Evolutionary conservation across 306 rosid species (phyloP), one percentile per base, ranked within the genome.

Genomic region (Adenanthera pavonina): DNA sequence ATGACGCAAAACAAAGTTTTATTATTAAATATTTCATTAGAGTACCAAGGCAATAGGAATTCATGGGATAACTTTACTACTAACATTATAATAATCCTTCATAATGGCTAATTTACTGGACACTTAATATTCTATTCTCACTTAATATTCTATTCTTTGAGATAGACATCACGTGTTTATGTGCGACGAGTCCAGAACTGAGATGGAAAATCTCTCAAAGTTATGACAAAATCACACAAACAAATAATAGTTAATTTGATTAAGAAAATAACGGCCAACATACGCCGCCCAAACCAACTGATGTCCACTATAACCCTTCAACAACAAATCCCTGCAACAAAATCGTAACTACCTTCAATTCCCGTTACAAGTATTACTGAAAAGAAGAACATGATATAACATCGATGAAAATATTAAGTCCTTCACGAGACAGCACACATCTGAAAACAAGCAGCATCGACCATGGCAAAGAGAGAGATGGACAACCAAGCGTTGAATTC

Each of bases 251-350:
- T 41, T 36, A 74, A 61, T n/a, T 11, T 73, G 77, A 86, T 3
- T 16, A 79, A 73, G 81, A 81, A 76, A 72, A 46, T 44, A 80
- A 78, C 14, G 47, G 65, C 11, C 17, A 71, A 86, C 97, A 13
- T 90, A 95, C 99, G 64, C 99, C 92, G 84, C 99, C 99, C 81
- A 95, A 87, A 64, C 99, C 99, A 74, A 97, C 99, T 19, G 97
- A 89, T 56, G 97, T 95, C 88, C 83, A 88, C 87, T 90, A 89
- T 74, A 92, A 85, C 43, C 99, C 99, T 84, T 88, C 89, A 13
- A 95, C 92, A 11, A 95, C 97, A 83, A 95, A 95, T 16, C 99
- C 99, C 91, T 88, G 86, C 66, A 49, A 56, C 81, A 77, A 30
- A 82, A 80, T 46, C 12, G 66, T 15, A 44, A 83, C n/a, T 36